These are phyloP conservation scores for Meredithiella fracta DNA, from an alignment of 2,329 filamentous ascomycete genomes.

Conservation along the genomic window DNA sequence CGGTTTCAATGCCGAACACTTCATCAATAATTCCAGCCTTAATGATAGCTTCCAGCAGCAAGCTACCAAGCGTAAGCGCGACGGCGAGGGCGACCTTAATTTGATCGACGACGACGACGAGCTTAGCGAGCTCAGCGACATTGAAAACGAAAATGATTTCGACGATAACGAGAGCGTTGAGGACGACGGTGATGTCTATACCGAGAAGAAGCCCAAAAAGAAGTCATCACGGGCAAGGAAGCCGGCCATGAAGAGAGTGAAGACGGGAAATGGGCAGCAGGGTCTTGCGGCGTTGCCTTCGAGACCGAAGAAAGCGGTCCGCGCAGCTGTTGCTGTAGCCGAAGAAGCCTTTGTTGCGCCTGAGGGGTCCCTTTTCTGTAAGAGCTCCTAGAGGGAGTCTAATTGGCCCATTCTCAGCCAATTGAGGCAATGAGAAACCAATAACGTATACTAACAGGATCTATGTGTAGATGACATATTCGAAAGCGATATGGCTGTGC, in stretches of 20 bases:
- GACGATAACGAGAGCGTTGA: conserved; percentile 17
- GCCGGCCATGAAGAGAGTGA: conserved; percentile 46
- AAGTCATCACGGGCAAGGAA: conserved; percentile 33
- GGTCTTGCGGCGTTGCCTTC: conserved; percentile 29
- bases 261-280: conserved; percentile 37
- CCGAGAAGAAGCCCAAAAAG: conserved; percentile 22
- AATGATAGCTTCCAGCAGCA: neutral
- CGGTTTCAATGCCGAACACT: conserved; percentile 27
- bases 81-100: conserved; percentile 21
- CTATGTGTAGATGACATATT: conserved; percentile 42
- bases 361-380: conserved; percentile 14
- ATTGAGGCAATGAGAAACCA: neutral
- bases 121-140: conserved; percentile 18
- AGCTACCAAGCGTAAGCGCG: conserved; percentile 39
- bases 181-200: conserved; percentile 31
- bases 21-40: conserved; percentile 43
- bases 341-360: conserved; percentile 10
- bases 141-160: conserved; percentile 4
- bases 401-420: neutral
- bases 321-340: conserved; percentile 27
- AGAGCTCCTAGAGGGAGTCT: conserved; percentile 15
- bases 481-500: conserved; percentile 37
- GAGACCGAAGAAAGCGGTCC: conserved; percentile 39
- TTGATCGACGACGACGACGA: conserved; percentile 27
- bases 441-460: neutral